Base-by-base conservation (phyloP, 768 basidiomycete genomes). In the Boletellus sp. region DNA sequence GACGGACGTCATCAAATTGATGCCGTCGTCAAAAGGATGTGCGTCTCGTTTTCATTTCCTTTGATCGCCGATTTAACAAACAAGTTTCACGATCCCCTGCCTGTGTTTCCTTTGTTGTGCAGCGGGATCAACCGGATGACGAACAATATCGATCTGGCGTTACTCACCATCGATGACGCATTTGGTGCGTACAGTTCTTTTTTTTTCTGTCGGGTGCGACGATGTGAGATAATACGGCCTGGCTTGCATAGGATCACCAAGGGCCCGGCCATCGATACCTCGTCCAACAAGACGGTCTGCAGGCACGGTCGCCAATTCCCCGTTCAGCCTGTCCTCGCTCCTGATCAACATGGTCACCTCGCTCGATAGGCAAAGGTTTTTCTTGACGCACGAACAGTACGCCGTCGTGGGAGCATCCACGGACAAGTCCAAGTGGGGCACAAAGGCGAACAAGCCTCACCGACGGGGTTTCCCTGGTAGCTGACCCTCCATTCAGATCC, bases 121-220 rank as follows among this genome's bases (percentile, higher is more conserved):
- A 95, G 94, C 39, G 94, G 94, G 15, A 90, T 97, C 71, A 98
- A 98, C 68, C 76, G 96, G 48, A 68, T 95, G 55, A 97, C 94
- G 8, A 82, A 84, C 54, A 99, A 99, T 65, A 83, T 99, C 58
- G 81, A 88, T 47, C 72, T 93, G 33, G 95, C 87, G 1, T 68
- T 94, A 10, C 84, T 87, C 4, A 77, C 90, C 54, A 83, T 98
- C 44, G 85, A 94, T 60, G 91, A 97, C 59, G 92, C 90, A 0
- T 89, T 93, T 66, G 90, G 20, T 34, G 42, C 34, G 47, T 47
- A 39, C 4, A 28, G 2, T 28, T 11, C 5, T 8, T 28, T 28
- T 28, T 28, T 28, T n/a, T n/a, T n/a, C n/a, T n/a, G n/a, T n/a
- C n/a, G n/a, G 4, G 16, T 6, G n/a, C 15, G n/a, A n/a, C 10